Base-by-base conservation (phyloP, 768 basidiomycete species). In the Termitomyces sp. region DNA sequence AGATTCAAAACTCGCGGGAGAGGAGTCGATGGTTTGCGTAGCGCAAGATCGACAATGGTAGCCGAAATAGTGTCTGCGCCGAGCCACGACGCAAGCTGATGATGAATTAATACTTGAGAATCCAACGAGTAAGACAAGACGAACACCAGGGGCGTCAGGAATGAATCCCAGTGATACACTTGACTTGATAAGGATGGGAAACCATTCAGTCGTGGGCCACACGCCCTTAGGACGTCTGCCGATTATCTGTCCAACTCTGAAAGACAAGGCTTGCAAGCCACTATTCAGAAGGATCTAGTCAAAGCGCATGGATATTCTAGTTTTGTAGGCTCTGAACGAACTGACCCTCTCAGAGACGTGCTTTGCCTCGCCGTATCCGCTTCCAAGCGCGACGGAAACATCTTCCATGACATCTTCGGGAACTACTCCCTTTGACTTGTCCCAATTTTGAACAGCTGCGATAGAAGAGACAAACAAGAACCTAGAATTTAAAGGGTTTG, bases 161-260 rank as follows among this genome's bases (percentile, higher is more conserved):
- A 76, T 59, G 4, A 59, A 67, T 15, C 70, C 71, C 31, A 75
- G 61, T 5, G 63, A 52, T 5, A 69, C 20, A 62, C 74, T 74
- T 5, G 77, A 74, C 57, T 77, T 77, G n/a, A 76, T 66, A 3
- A 77, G 65, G 49, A 74, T 73, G 2, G 78, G 76, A 10, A 79
- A 63, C 76, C 78, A 79, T 37, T 78, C 77, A 4, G 67, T 72
- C 5, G 70, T 71, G 3, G 74, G 66, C 79, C 79, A 80, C 9
- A 74, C 73, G 1, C 77, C 77, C 31, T 70, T 74, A 6, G 70
- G 69, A 0, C 15, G 12, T 1, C 72, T 71, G 14, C 76, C 77
- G 38, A 66, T 67, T 29, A 79, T 69, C 62, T 79, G 77, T 3
- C 76, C 77, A 32, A 78, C 68, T 7, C 77, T 68, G 20, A 78